Conservation (phyloP, 306 rosid genomes). For the Quillaja saponaria region DNA sequence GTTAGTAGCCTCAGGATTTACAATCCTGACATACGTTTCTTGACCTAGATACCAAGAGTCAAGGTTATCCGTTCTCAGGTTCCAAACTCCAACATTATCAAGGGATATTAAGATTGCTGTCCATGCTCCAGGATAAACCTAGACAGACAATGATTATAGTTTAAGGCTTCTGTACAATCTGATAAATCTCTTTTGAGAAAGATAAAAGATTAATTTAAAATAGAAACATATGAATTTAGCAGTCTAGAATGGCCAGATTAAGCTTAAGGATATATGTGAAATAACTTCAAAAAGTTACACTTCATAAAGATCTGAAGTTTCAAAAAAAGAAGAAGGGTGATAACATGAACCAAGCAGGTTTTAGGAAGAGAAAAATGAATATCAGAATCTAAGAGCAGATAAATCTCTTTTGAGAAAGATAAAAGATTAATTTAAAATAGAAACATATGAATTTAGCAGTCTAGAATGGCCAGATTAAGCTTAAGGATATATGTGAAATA, state of each 20-base stretch:
- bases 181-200: neutral
- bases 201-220: too few relatives aligned
- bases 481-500: too few relatives aligned
- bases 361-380: constrained; percentile 2
- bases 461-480: too few relatives aligned
- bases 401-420: too few relatives aligned
- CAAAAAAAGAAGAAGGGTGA: neutral
- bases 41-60: constrained; percentile 98
- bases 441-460: too few relatives aligned
- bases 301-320: constrained; percentile 10
- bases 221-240: neutral
- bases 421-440: too few relatives aligned
- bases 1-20: constrained; percentile 84
- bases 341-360: neutral
- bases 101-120: constrained; percentile 83
- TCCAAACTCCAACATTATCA: constrained; percentile 94
- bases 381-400: neutral
- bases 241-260: too few relatives aligned
- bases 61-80: constrained; percentile 84
- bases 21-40: constrained; percentile 83
- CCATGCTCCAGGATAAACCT: constrained; percentile 99
- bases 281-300: neutral
- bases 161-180: neutral
- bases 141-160: neutral
- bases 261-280: neutral